These are phyloP conservation scores for Aplosporella prunicola DNA, from an alignment of 2,329 filamentous ascomycete genomes.

Conservation along the genomic window DNA sequence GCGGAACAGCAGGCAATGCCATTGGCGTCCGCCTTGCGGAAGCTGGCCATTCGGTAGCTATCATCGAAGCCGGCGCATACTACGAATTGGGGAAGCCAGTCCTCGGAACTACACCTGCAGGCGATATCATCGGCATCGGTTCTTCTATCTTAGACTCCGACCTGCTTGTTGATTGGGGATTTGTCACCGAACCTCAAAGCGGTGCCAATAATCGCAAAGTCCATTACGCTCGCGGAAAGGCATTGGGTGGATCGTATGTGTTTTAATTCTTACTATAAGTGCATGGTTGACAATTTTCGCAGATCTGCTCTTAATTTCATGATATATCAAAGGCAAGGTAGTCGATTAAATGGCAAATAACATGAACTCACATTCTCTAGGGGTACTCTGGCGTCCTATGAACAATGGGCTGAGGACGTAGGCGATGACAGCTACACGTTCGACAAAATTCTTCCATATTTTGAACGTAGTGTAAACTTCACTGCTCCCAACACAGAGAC, in stretches of 20 bases:
- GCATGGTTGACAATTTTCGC: conserved; percentile 12
- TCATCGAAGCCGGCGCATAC: conserved; percentile 22
- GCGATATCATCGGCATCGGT: conserved; percentile 17
- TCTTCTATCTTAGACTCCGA: conserved; percentile 16
- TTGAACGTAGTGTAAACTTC: conserved; percentile 21
- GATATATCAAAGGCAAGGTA: conserved; percentile 16
- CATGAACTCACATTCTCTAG: conserved; percentile 8
- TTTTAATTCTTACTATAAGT: not conserved
- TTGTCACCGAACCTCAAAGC: conserved; percentile 21
- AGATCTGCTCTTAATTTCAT: conserved; percentile 20
- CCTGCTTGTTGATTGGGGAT: conserved; percentile 22
- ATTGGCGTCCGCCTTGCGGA: conserved; percentile 17
- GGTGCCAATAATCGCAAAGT: conserved; percentile 14
- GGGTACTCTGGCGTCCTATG: conserved; percentile 13
- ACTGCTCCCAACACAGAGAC: conserved; percentile 20
- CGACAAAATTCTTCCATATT: conserved; percentile 21
- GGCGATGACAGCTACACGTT: conserved; percentile 24
- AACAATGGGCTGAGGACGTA: conserved; percentile 22
- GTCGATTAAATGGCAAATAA: not conserved
- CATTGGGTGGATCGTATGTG: conserved; percentile 19
- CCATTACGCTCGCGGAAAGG: conserved; percentile 23
- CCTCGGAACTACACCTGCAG: conserved; percentile 15
- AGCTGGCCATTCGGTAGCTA: conserved; percentile 17
- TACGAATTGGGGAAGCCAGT: conserved; percentile 24
- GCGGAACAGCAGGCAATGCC: conserved; percentile 18